Base-by-base conservation (phyloP, 108 stramenopile genomes). In the Schizochytrium sp. region DNA sequence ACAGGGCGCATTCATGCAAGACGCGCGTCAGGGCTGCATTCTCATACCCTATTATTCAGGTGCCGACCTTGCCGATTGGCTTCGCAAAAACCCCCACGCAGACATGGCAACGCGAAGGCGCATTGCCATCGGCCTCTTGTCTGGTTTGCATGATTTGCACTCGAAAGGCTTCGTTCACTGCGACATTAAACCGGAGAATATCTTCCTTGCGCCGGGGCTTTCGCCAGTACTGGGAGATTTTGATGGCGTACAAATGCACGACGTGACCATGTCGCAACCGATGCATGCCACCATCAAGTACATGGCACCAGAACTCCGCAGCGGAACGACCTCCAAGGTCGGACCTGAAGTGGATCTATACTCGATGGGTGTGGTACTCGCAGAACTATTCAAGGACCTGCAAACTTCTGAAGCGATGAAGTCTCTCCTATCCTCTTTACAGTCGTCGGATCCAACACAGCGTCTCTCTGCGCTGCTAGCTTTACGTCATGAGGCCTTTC, bases 41-140 rank as follows among this genome's bases (percentile, higher is more conserved):
- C 63, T 69, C 14, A 69, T 18, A n/a, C 63, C 63, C 63, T 69
- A 16, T n/a, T 69, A 69, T 18, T n/a, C 63, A 34, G 29, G 34
- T 6, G 63, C 19, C 6, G 63, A 69, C 18, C 34, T 69, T 8
- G 63, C 63, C 34, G 10, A 10, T 18, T 69, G 63, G 63, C 14
- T 69, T 18, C 63, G 25, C 25, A 10, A 69, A n/a, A 69, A 3
- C 3, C 29, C 2, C 0, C 63, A 69, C 34, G 63, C 63, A 18
- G 18, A 18, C 0, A n/a, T 34, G 8, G 63, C 14, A n/a, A 69
- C 63, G 34, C 34, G 63, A 14, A 87, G 59, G 12, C 29, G 87
- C 45, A 58, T 93, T n/a, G 93, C 93, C 5, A 92, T 93, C 60
- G 92, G 93, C 87, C 87, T 93, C 29, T 72, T 93, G 14, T 92